Evolutionary conservation across 805 yeast genomes (phyloP).

Genomic region (Starmerella gropengiesseri): DNA sequence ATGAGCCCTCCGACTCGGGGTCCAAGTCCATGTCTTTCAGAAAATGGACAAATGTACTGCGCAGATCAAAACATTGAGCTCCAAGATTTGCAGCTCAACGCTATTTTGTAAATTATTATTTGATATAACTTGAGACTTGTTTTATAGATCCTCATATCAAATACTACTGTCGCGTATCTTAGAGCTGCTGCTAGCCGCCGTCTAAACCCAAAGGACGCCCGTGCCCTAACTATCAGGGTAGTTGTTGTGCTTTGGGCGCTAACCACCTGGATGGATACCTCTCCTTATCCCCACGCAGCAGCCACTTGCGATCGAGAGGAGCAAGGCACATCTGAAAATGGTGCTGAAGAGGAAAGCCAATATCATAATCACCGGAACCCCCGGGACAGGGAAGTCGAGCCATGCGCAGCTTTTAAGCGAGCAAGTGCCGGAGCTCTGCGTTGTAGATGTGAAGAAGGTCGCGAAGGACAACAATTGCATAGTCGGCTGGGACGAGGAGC

Average conservation of each 20-base stretch:
- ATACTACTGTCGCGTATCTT: too few species aligned
- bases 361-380: slow-evolving; percentile 88
- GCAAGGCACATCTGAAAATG: slow-evolving; percentile 13
- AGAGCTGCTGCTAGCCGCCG: too few species aligned
- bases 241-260: too few species aligned
- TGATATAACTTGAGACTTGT: too few species aligned
- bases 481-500: slow-evolving; percentile 73
- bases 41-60: slow-evolving; percentile 10
- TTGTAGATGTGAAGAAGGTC: slow-evolving; percentile 63
- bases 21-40: slow-evolving; percentile 5
- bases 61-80: slow-evolving; percentile 1
- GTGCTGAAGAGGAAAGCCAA: slow-evolving; percentile 39
- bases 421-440: slow-evolving; percentile 40
- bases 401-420: slow-evolving; percentile 53
- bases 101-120: too few species aligned
- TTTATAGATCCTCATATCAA: too few species aligned
- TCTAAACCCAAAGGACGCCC: too few species aligned
- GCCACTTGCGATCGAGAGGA: too few species aligned
- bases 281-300: too few species aligned
- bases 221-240: too few species aligned
- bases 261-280: too few species aligned
- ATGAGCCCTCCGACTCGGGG: background rate
- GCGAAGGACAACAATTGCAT: slow-evolving; percentile 69
- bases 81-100: background rate
- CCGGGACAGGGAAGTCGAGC: slow-evolving; percentile 78